Conservation (phyloP, 305 asterid genomes). For the Fraxinus greggii region DNA sequence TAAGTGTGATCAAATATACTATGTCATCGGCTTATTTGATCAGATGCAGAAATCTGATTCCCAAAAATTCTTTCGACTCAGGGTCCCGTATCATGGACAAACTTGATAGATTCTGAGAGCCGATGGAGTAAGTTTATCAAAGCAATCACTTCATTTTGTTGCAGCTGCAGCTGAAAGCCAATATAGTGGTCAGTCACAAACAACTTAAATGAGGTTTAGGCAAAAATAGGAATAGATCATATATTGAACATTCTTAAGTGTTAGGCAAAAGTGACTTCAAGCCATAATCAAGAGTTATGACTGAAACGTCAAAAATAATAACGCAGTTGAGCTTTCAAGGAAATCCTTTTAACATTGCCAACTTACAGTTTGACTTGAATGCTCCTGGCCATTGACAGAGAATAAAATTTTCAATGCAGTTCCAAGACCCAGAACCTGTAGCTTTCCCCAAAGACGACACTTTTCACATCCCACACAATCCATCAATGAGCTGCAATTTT, state of each 20-base stretch:
- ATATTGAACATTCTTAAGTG: background rate
- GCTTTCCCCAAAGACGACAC: constrained; percentile 80
- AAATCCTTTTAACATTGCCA: background rate
- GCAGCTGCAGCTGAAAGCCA: constrained; percentile 51
- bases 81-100: constrained; percentile 49
- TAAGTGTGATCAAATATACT: constrained; percentile 1
- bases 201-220: background rate
- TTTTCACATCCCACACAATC: constrained; percentile 74
- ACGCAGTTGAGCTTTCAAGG: background rate
- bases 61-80: constrained; percentile 33
- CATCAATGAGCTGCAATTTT: constrained; percentile 56
- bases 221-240: background rate
- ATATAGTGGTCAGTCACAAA: constrained; percentile 4
- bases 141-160: constrained; percentile 68
- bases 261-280: background rate
- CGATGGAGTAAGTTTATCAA: constrained; percentile 55
- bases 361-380: constrained; percentile 38
- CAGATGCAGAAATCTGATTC: constrained; percentile 31
- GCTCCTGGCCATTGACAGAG: constrained; percentile 42
- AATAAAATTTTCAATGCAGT: constrained; percentile 64
- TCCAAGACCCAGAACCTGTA: constrained; percentile 70
- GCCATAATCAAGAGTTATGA: background rate
- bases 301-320: background rate
- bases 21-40: constrained; percentile 22
- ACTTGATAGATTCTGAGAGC: constrained; percentile 57